Percentiles rank a stretch among this genome's conserved stretches.
phyloP scores from a whole-genome alignment of 805 yeast species.

The Metschnikowia matae region DNA sequence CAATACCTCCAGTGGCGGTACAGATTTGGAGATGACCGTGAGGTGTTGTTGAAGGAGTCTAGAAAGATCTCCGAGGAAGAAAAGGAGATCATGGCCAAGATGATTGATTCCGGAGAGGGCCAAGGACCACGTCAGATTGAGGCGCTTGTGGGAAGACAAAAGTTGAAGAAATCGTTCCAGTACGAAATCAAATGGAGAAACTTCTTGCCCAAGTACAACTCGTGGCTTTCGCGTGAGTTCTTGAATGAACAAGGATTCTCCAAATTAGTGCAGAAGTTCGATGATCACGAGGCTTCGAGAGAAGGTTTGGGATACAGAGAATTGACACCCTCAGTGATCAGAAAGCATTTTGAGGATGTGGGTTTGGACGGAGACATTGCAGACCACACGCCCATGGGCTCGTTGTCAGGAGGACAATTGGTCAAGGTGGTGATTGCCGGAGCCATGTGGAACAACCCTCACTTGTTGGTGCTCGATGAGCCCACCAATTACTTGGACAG shows the following conservation, averaged over 20 bases:
- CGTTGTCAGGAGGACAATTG: constrained; percentile 95
- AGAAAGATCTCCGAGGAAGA: constrained; percentile 79
- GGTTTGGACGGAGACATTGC: constrained; percentile 98
- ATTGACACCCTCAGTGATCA: constrained; percentile 81
- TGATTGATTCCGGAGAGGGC: constrained; percentile 79
- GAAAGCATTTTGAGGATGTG: constrained; percentile 95
- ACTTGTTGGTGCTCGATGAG: constrained; percentile 91
- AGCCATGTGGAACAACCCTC: constrained; percentile 99
- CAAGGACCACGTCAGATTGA: constrained; percentile 85
- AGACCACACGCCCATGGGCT: constrained; percentile 95
- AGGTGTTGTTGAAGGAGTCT: constrained; percentile 84
- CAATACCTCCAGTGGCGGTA: constrained; percentile 99
- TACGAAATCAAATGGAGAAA: constrained; percentile 92
- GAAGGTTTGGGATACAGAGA: constrained; percentile 50
- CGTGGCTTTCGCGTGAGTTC: constrained; percentile 86
- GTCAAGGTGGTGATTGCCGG: constrained; percentile 99
- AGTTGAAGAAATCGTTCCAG: constrained; percentile 92
- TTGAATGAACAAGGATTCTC: constrained; percentile 54
- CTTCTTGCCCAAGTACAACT: constrained; percentile 89
- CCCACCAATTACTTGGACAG: constrained; percentile 98
- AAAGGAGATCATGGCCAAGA: constrained; percentile 68
- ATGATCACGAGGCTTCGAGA: constrained; percentile 47
- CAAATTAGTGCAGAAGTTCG: constrained; percentile 42
- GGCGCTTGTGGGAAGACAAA: constrained; percentile 96
- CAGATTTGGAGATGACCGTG: constrained; percentile 96